Conservation (phyloP, 345 rosid genomes). For the Gossypium longicalyx region DNA sequence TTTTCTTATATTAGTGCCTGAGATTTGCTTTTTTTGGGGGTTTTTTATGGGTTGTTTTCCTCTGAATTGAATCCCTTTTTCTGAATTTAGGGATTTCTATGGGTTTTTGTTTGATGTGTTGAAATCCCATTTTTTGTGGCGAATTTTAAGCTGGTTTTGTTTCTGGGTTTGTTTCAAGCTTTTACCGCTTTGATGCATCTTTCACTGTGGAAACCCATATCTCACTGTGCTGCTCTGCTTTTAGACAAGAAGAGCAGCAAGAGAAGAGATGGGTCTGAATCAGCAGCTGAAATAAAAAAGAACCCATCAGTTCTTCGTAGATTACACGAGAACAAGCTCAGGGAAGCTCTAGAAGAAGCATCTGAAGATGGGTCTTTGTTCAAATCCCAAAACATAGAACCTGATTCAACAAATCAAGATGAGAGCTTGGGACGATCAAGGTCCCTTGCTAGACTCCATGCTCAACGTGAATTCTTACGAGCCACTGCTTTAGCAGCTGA, state of each 20-base stretch:
- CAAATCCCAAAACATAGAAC: slow-evolving; percentile 74
- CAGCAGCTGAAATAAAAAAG: slow-evolving; percentile 42
- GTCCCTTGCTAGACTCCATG: slow-evolving; percentile 89
- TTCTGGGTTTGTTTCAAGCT: slow-evolving; percentile 20
- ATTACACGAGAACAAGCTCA: slow-evolving; percentile 72
- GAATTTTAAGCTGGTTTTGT: slow-evolving; percentile 23
- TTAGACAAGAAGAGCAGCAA: slow-evolving; percentile 76
- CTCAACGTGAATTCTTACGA: slow-evolving; percentile 84
- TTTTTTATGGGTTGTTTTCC: background rate
- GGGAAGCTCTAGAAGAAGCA: slow-evolving; percentile 95
- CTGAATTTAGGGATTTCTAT: slow-evolving; percentile 26
- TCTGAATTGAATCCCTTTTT: slow-evolving; percentile 8
- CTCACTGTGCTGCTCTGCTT: slow-evolving; percentile 91
- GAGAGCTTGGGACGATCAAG: slow-evolving; percentile 78
- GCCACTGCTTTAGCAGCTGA: slow-evolving; percentile 89
- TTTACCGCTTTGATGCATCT: slow-evolving; percentile 68
- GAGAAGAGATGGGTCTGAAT: slow-evolving; percentile 62
- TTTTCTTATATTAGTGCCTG: slow-evolving; percentile 10
- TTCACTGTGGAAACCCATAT: slow-evolving; percentile 96
- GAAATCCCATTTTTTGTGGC: background rate
- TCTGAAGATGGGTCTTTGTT: slow-evolving; percentile 89
- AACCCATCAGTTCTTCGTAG: slow-evolving; percentile 56
- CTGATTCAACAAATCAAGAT: slow-evolving; percentile 57
- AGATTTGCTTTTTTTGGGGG: slow-evolving; percentile 3
- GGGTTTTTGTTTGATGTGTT: slow-evolving; percentile 26